These are phyloP conservation scores for Annona cherimola DNA, from an alignment of 164 flowering plant genomes.

Conservation along the genomic window DNA sequence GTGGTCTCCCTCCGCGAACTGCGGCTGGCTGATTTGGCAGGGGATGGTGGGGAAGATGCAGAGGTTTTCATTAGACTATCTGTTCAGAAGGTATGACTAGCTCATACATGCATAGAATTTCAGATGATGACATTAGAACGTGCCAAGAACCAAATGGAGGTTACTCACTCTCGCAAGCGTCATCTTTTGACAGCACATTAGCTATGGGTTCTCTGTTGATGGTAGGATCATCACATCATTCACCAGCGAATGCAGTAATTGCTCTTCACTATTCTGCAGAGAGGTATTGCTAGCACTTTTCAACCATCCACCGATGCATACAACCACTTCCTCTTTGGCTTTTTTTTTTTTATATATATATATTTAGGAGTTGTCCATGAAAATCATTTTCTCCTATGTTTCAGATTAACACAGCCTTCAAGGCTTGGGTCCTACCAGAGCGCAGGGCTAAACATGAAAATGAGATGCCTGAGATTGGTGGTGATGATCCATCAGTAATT, in stretches of 20 bases:
- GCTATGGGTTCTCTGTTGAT: constrained; percentile 78
- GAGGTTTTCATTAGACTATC: constrained; percentile 45
- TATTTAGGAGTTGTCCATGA: background rate
- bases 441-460: constrained; percentile 27
- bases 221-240: constrained; percentile 67
- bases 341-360: no score
- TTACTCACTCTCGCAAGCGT: no score
- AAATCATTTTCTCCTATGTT: background rate
- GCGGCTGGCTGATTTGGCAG: constrained; percentile 52
- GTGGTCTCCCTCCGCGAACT: constrained; percentile 49
- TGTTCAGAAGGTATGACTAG: constrained; percentile 46
- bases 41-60: constrained; percentile 41
- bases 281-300: constrained; percentile 33
- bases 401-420: constrained; percentile 67
- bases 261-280: constrained; percentile 56
- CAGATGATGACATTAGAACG: background rate
- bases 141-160: background rate
- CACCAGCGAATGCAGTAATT: constrained; percentile 60
- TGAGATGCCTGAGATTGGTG: constrained; percentile 57
- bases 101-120: background rate
- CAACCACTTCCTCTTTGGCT: no score
- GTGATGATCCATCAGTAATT: constrained; percentile 86
- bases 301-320: background rate
- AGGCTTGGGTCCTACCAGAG: constrained; percentile 70
- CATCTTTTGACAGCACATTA: constrained; percentile 52